Conservation (phyloP, 2,329 filamentous ascomycete genomes). For the Sphaceloma murrayae region DNA sequence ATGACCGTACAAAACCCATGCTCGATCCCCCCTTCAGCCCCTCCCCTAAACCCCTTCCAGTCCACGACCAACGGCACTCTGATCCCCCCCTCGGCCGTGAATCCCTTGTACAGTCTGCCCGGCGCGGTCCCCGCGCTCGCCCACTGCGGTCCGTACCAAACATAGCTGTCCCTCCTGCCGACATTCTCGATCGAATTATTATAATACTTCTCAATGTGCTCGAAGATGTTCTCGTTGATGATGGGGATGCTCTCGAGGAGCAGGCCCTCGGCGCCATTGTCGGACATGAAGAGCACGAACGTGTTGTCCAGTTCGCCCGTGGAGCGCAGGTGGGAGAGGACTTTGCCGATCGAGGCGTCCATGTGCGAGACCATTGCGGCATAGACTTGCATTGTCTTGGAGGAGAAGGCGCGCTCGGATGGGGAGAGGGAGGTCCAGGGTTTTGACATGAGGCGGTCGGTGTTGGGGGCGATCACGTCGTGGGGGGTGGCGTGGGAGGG, state of each 20-base stretch:
- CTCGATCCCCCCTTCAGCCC: constrained; percentile 21
- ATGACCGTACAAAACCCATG: constrained; percentile 32
- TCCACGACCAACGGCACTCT: constrained; percentile 32
- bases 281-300: constrained; percentile 33
- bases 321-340: constrained; percentile 26
- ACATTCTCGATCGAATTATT: constrained; percentile 33
- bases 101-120: constrained; percentile 22
- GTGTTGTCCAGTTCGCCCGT: constrained; percentile 31
- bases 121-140: constrained; percentile 22
- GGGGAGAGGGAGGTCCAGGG: constrained; percentile 22
- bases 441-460: constrained; percentile 18
- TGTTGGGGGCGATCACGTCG: constrained; percentile 22
- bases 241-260: constrained; percentile 27
- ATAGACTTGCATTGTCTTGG: constrained; percentile 31
- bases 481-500: constrained; percentile 22
- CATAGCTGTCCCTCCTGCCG: constrained; percentile 28
- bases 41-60: constrained; percentile 22
- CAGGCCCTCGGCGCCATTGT: constrained; percentile 32
- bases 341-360: constrained; percentile 29
- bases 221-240: constrained; percentile 26
- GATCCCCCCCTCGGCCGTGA: constrained; percentile 27
- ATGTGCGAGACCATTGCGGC: constrained; percentile 32
- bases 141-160: constrained; percentile 33
- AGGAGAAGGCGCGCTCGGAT: constrained; percentile 34
- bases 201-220: constrained; percentile 30